phyloP scores from a whole-genome alignment of 805 yeast genomes.

The Wickerhamiella shivajii region DNA sequence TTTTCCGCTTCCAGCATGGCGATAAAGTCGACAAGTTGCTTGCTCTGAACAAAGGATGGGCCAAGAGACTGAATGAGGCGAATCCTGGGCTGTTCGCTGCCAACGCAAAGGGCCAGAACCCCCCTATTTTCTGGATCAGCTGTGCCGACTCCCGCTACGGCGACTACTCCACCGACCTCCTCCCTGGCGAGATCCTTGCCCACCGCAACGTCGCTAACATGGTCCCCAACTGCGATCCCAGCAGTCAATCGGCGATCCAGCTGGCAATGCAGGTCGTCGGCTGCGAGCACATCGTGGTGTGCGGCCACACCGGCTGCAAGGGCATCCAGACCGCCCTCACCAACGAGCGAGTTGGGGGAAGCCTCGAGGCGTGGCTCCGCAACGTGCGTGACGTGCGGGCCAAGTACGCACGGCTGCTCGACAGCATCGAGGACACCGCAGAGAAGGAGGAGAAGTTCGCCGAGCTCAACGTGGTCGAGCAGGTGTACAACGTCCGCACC shows the following conservation, averaged over 20 bases:
- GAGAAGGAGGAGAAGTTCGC: constrained; percentile 47
- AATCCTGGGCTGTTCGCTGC: constrained; percentile 45
- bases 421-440: constrained; percentile 35
- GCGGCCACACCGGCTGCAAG: constrained; percentile 95
- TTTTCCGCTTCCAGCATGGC: constrained; percentile 23
- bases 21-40: constrained; percentile 26
- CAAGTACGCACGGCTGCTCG: constrained; percentile 37
- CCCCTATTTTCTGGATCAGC: constrained; percentile 88
- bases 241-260: constrained; percentile 66
- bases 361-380: constrained; percentile 57
- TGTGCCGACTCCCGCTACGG: constrained; percentile 87
- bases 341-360: constrained; percentile 48
- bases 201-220: constrained; percentile 82
- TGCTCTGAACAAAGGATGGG: constrained; percentile 32
- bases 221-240: constrained; percentile 48
- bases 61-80: constrained; percentile 29
- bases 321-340: constrained; percentile 74
- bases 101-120: constrained; percentile 76
- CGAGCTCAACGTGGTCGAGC: constrained; percentile 61
- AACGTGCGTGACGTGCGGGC: constrained; percentile 54
- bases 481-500: constrained; percentile 46
- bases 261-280: constrained; percentile 75
- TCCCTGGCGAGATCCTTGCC: constrained; percentile 85
- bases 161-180: constrained; percentile 58
- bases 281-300: constrained; percentile 66